Evolutionary conservation across 495 filamentous ascomycete species (phyloP), one percentile per base, ranked within the genome.

Genomic region (Neurospora sp.): DNA sequence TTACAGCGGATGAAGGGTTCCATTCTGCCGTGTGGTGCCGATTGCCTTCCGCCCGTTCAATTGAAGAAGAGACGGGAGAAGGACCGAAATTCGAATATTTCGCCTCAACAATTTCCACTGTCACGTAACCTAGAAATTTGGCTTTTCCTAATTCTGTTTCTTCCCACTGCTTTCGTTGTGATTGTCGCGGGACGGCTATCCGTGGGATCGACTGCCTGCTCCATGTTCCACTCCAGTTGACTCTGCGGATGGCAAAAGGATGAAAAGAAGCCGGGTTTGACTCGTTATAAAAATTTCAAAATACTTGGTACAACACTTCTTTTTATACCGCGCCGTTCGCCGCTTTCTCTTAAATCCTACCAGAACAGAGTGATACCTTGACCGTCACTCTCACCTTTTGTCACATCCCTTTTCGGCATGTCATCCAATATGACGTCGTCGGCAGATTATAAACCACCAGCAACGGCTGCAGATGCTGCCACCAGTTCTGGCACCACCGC

Each of bases 391-490:
- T 62, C 27, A 31, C 48, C 23, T 59, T 23, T 12, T 12, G 48
- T 59, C 48, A 46, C 44, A 59, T 2, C 48, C 48, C 48, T 59
- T 59, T 59, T 27, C 54, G 6, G 54, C 5, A 18, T 62, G 54
- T 62, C 54, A 0, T 62, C 54, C 54, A 62, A 62, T 18, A 62
- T 62, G 54, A 62, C 54, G 27, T 62, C 54, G 54, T 62, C 54
- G 11, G 48, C 48, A 11, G 20, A 54, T 14, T 54, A 54, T 54
- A 54, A 54, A 54, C 48, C 48, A 54, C 48, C 48, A 54, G 48
- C 48, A 35, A 35, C 54, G 54, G 54, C 23, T 62, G 54, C 54
- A 54, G 46, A 14, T 62, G 54, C 71, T 74, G 75, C 35, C 75
- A 18, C 73, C 77, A 48, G 59, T 69, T 38, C 74, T 62, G 54